Evolutionary conservation across 371 early-diverging fungal species (phyloP), one percentile per base, ranked within the genome.

Genomic region (Sanchytrium tribonematis): DNA sequence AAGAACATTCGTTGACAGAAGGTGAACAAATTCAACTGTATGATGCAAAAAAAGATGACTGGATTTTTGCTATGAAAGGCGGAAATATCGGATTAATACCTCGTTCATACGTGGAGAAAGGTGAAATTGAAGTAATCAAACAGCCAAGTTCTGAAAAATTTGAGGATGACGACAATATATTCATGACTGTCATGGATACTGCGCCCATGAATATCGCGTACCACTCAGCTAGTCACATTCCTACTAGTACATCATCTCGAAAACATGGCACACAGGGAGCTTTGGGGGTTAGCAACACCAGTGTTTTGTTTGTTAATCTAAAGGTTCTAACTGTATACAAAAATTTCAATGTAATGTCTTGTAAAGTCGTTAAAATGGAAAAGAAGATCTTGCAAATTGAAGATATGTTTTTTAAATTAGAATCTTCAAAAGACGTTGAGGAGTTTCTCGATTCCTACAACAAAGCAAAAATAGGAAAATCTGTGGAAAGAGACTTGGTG

Each of bases 1-100:
- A 92, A 69, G 94, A 93, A 78, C 78, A 93, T 69, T 76, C 79
- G 66, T 81, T 94, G 71, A 75, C 78, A 31, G 90, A 94, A 74
- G 85, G 74, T 65, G 28, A 22, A 29, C 12, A 5, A 5, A 2
- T 32, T 22, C 22, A 68, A 77, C 73, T 17, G 31, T 68, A 2
- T 68, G 75, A 73, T 70, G 78, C 48, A 12, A 12, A 5, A 48
- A 22, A 48, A 5, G 48, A 12, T 48, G 48, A 48, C 48, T 48
- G 48, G 48, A 12, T 22, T 5, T 12, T 48, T 12, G 48, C 48
- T 48, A 48, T 48, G 12, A 48, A 48, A 48, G 22, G 22, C 22
- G 22, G 22, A 12, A 48, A 48, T 5, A 48, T 48, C 48, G 48
- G 48, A 22, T 22, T 48, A 5, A 22, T 48, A 5, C 48, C 48